Base-by-base conservation (phyloP, 257 asterid genomes). In the Osmanthus fragrans region DNA sequence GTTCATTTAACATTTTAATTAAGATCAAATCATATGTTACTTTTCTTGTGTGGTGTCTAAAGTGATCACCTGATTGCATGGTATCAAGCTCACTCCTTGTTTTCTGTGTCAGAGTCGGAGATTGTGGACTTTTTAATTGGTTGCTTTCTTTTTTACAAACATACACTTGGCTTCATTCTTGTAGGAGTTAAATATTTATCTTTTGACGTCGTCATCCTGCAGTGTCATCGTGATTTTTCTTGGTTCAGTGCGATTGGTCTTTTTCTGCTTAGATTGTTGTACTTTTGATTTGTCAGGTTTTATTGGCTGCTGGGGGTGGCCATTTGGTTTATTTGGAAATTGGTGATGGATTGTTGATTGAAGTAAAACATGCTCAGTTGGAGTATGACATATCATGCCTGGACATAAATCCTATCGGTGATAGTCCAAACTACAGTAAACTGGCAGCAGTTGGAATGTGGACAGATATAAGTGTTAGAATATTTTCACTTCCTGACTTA, bases 391-490 rank as follows among this genome's bases (percentile, higher is more conserved):
- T 95, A 84, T 91, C 99, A 32, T 95, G 99, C 90, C 91, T 95
- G 76, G 99, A 95, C 82, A 90, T 95, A 37, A 93, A 95, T 86
- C 97, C 99, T 68, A 89, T 95, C 81, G 97, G 97, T 54, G 97
- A 87, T 30, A 81, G 87, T 89, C 90, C 92, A 82, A 90, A 87
- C 79, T 74, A 81, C 72, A 90, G 99, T 86, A 87, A 84, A 79
- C 88, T 93, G 33, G 99, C 98, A 80, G 99, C 96, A 12, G 99
- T 95, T 77, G 99, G 99, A 32, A 93, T 92, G 99, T 95, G 99
- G 99, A 93, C 94, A 13, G 99, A 93, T 87, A 93, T 93, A 80
- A 95, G 97, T 80, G 89, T 86, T 21, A 68, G 89, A 82, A 86
- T 86, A 83, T 86, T 79, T 79, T 95, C 97, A 32, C 97, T 95